phyloP scores from a whole-genome alignment of 345 rosid species.

The Eutrema japonicum region DNA sequence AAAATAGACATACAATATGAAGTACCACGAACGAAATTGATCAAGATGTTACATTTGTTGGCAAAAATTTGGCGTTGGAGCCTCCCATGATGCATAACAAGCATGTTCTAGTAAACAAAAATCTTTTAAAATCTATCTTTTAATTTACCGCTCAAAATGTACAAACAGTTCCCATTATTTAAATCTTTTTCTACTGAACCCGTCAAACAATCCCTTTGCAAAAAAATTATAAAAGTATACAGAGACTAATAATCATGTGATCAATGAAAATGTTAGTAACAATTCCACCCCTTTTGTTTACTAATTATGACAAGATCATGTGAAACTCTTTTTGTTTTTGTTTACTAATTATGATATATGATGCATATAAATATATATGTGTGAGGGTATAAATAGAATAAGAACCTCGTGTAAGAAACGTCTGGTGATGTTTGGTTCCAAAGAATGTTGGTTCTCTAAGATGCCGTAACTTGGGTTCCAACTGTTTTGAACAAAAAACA shows the following conservation, averaged over 20 bases:
- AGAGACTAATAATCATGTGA: no score
- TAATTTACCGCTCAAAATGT: not conserved
- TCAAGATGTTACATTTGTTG: no score
- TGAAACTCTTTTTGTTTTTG: not conserved
- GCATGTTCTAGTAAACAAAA: no score
- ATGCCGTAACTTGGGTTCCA: constrained; percentile 62
- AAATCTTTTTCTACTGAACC: constrained; percentile 3
- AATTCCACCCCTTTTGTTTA: not conserved
- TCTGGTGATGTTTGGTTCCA: constrained; percentile 66
- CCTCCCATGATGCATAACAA: no score
- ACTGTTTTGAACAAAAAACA: constrained; percentile 45
- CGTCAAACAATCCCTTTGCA: no score
- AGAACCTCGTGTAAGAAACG: constrained; percentile 68
- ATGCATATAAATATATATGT: not conserved
- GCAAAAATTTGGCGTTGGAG: no score
- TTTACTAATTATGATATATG: not conserved
- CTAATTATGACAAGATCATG: not conserved
- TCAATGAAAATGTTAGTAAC: not conserved
- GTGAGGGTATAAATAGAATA: not conserved
- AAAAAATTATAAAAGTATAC: no score
- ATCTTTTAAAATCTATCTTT: not conserved
- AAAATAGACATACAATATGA: no score
- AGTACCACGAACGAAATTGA: no score
- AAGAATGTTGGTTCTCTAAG: constrained; percentile 61
- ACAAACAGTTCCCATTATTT: not conserved